Evolutionary conservation across 108 stramenopile genomes (phyloP).

Genomic region (Cyclotella sp.): DNA sequence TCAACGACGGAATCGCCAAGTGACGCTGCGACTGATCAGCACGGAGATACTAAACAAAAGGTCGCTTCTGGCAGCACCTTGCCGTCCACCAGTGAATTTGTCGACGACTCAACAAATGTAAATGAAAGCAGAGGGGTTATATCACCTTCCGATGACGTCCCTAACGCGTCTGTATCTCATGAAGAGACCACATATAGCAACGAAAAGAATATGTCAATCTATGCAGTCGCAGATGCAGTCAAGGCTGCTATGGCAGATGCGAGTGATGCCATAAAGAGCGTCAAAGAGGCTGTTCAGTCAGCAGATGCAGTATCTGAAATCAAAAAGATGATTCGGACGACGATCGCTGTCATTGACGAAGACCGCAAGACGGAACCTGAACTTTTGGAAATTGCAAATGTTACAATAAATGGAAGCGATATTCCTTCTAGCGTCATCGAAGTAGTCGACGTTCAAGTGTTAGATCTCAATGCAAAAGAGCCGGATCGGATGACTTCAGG

Average conservation of each 20-base stretch:
- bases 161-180: neutral
- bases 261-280: slow-evolving; percentile 27
- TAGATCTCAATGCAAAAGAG: neutral
- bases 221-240: slow-evolving; percentile 24
- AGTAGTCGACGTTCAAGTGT: neutral
- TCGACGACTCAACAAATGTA: too few species aligned
- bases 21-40: too few species aligned
- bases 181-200: neutral
- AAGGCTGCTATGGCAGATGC: slow-evolving; percentile 33
- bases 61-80: too few species aligned
- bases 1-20: too few species aligned
- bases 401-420: too few species aligned
- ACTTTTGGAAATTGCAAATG: too few species aligned
- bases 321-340: slow-evolving; percentile 21
- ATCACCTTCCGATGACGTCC: neutral
- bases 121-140: neutral
- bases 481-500: neutral
- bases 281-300: slow-evolving; percentile 4
- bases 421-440: too few species aligned
- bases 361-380: too few species aligned
- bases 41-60: too few species aligned
- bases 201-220: slow-evolving; percentile 16
- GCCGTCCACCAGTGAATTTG: too few species aligned
- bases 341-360: neutral
- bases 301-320: slow-evolving; percentile 16